phyloP scores from a whole-genome alignment of 192 early-diverging fungal species.

The Diversispora epigaea region DNA sequence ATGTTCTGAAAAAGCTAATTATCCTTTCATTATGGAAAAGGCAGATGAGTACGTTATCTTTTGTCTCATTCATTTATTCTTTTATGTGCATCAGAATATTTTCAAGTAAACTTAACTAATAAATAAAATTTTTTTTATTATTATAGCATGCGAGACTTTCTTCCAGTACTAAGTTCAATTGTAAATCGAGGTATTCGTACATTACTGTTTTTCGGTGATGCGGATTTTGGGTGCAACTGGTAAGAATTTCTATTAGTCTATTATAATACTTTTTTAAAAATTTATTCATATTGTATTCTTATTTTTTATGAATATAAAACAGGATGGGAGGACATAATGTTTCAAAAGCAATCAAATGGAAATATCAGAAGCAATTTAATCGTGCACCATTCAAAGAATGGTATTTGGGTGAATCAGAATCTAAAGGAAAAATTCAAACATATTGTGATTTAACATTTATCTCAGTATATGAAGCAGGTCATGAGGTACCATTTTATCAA shows the following conservation, averaged over 20 bases:
- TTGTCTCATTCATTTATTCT: not conserved
- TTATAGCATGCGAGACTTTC: not conserved
- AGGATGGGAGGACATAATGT: constrained; percentile 20
- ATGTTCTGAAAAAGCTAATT: constrained; percentile 53
- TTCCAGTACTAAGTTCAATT: constrained; percentile 48
- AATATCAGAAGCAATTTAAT: constrained; percentile 10
- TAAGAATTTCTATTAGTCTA: constrained; percentile 35
- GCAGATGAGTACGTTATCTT: constrained; percentile 50
- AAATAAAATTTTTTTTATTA: constrained; percentile 12
- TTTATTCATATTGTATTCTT: not conserved
- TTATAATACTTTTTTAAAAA: constrained; percentile 24
- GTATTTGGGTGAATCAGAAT: not conserved
- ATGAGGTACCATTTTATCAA: constrained; percentile 54
- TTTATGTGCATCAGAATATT: not conserved
- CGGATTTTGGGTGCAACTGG: constrained; percentile 81
- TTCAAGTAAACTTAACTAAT: not conserved
- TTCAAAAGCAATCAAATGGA: constrained; percentile 7
- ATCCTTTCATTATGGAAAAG: constrained; percentile 34
- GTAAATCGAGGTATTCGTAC: constrained; percentile 57
- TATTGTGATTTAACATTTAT: constrained; percentile 41
- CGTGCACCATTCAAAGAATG: not conserved
- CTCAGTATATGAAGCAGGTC: constrained; percentile 46
- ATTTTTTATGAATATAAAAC: not conserved
- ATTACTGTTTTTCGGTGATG: constrained; percentile 77
- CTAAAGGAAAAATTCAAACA: constrained; percentile 39